Evolutionary conservation across 2,329 filamentous ascomycete genomes (phyloP).

Genomic region (Aspergillus bombycis): DNA sequence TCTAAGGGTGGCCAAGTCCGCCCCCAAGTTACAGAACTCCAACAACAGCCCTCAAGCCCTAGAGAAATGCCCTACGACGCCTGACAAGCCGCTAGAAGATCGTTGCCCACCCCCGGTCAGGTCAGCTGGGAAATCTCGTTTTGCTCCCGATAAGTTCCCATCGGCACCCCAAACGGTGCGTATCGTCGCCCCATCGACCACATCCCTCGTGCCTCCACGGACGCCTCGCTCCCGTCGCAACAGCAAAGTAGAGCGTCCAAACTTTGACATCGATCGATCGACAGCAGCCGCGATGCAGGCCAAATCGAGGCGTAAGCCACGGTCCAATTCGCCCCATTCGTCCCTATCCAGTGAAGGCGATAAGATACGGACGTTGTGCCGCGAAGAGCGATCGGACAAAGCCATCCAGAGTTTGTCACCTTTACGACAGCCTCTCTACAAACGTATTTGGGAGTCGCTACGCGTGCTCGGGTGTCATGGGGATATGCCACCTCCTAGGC

Average conservation of each 20-base stretch:
- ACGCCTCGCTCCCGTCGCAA: constrained; percentile 28
- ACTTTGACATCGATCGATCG: constrained; percentile 37
- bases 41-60: constrained; percentile 17
- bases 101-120: constrained; percentile 22
- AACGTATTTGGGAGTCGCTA: constrained; percentile 30
- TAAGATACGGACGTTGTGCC: constrained; percentile 35
- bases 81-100: constrained; percentile 25
- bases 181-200: constrained; percentile 40
- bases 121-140: constrained; percentile 24
- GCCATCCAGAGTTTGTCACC: constrained; percentile 25
- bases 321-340: constrained; percentile 31
- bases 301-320: constrained; percentile 36
- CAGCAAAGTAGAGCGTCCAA: constrained; percentile 25
- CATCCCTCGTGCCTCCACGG: constrained; percentile 33
- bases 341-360: constrained; percentile 28
- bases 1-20: constrained; percentile 42
- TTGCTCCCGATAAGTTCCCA: constrained; percentile 29
- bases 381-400: constrained; percentile 32
- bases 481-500: constrained; percentile 21
- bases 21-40: constrained; percentile 36
- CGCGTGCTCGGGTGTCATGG: constrained; percentile 30
- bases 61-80: constrained; percentile 36
- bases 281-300: constrained; percentile 42
- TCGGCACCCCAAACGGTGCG: constrained; percentile 36
- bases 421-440: constrained; percentile 25